Conservation (phyloP, 2,329 filamentous ascomycete species). For the Colletotrichum viniferum region DNA sequence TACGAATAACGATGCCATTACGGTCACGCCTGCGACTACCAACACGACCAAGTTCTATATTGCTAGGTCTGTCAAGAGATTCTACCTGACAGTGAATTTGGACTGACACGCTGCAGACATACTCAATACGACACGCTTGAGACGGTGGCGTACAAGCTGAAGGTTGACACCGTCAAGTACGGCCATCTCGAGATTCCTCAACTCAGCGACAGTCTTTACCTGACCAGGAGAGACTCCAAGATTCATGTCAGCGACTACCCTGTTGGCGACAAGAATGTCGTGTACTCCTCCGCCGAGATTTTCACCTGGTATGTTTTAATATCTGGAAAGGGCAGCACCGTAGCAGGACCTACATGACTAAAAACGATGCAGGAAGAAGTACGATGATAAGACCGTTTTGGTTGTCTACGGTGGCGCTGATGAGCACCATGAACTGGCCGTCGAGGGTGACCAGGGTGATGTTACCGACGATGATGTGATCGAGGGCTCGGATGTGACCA, state of each 20-base stretch:
- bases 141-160: conserved; percentile 64
- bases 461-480: conserved; percentile 5
- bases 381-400: conserved; percentile 59
- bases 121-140: conserved; percentile 60
- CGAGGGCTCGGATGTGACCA: conserved; percentile 7
- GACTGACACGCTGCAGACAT: conserved; percentile 56
- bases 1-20: conserved; percentile 47
- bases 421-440: conserved; percentile 64
- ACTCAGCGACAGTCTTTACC: conserved; percentile 54
- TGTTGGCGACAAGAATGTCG: conserved; percentile 58
- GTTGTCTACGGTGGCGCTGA: conserved; percentile 64
- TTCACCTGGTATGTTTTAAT: conserved; percentile 52
- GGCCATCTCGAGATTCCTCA: conserved; percentile 61
- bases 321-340: no score
- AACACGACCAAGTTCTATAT: conserved; percentile 62
- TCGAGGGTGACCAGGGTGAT: conserved; percentile 27
- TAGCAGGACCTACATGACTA: background rate
- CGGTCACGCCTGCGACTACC: conserved; percentile 62
- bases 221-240: conserved; percentile 66
- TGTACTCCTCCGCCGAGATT: conserved; percentile 71
- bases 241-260: conserved; percentile 69
- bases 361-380: conserved; percentile 50
- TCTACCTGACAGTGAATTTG: rapidly evolving
- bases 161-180: conserved; percentile 52
- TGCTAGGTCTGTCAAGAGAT: background rate